These are phyloP conservation scores for Ambrosia trifida DNA, from an alignment of 129 eudicot species.

Conservation along the genomic window DNA sequence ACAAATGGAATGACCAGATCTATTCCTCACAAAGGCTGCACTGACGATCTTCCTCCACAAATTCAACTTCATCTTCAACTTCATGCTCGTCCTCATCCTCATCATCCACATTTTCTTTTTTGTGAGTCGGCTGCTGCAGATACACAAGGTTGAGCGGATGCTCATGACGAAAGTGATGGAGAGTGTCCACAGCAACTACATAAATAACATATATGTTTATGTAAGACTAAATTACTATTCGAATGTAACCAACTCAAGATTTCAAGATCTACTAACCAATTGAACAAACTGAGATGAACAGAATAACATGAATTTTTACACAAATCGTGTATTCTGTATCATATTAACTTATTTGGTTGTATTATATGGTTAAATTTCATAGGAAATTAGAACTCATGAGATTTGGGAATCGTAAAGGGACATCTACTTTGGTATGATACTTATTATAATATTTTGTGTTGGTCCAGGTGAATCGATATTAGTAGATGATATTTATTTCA, in stretches of 20 bases:
- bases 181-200: background rate
- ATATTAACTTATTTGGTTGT: too few species aligned
- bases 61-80: background rate
- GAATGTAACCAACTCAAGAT: too few species aligned
- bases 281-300: too few species aligned
- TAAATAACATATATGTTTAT: background rate
- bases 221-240: background rate
- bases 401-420: too few species aligned
- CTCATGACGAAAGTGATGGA: background rate
- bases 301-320: too few species aligned
- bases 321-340: background rate
- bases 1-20: background rate
- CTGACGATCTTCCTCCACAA: conserved; percentile 18
- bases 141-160: conserved; percentile 16
- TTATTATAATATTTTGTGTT: too few species aligned
- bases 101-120: background rate
- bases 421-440: too few species aligned
- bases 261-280: too few species aligned
- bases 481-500: too few species aligned
- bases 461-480: too few species aligned
- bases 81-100: conserved; percentile 9
- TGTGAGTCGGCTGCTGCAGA: background rate
- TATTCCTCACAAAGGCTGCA: conserved; percentile 12
- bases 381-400: too few species aligned
- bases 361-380: too few species aligned